A percentile compares a stretch with the other conserved stretches of the same genome.
These are phyloP conservation scores for Sicyos baderoa DNA, from an alignment of 306 rosid genomes.

Conservation along the genomic window DNA sequence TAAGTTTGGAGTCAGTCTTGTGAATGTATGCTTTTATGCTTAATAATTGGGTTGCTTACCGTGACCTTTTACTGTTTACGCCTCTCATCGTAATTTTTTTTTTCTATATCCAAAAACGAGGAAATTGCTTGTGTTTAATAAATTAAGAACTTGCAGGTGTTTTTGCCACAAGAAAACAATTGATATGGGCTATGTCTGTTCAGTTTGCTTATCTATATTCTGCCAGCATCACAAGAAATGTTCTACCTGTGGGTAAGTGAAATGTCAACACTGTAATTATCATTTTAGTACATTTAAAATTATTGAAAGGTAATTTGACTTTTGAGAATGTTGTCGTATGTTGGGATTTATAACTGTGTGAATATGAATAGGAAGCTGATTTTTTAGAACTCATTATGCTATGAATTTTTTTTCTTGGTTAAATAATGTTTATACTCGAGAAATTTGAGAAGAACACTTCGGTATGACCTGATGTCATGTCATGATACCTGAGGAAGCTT, in stretches of 20 bases:
- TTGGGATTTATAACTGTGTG: background rate
- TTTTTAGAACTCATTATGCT: conserved; percentile 3
- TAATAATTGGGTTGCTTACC: background rate
- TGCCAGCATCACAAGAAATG: conserved; percentile 94
- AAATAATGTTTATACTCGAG: background rate
- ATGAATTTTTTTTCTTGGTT: background rate
- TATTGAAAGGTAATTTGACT: background rate
- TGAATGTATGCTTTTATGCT: background rate
- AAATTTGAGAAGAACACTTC: background rate
- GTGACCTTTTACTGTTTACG: background rate
- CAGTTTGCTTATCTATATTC: conserved; percentile 94
- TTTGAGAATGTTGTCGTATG: background rate
- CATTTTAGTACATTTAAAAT: background rate
- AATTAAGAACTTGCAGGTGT: conserved; percentile 57
- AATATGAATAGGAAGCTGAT: background rate
- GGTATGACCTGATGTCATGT: background rate
- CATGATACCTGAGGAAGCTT: background rate
- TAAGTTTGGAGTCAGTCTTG: conserved; percentile 32
- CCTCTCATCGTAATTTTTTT: background rate
- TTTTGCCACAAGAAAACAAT: conserved; percentile 97
- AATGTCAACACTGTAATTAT: background rate
- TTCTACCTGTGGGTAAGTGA: conserved; percentile 91
- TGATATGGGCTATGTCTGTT: conserved; percentile 90
- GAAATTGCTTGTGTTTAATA: background rate
- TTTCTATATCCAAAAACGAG: background rate